Evolutionary conservation across 345 rosid species (phyloP).

Genomic region (Triadica sebifera): DNA sequence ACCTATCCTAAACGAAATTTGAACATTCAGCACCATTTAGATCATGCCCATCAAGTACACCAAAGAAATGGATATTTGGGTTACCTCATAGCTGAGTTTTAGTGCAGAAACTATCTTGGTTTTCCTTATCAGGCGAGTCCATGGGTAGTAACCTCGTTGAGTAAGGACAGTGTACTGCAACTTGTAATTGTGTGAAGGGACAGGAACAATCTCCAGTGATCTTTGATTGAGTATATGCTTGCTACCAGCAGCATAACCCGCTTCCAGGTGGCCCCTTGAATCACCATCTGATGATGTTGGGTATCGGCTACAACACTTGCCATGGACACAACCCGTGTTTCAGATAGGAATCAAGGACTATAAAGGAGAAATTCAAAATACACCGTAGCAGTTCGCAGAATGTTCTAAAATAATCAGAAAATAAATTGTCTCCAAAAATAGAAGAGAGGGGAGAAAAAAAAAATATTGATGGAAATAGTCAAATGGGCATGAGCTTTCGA

Average conservation of each 20-base stretch:
- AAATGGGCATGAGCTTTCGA: conserved; percentile 26
- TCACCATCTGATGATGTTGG: conserved; percentile 62
- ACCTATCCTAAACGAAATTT: conserved; percentile 65
- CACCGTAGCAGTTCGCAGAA: conserved; percentile 26
- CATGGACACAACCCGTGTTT: conserved; percentile 83
- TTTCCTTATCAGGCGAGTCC: conserved; percentile 75
- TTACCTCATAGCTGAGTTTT: conserved; percentile 72
- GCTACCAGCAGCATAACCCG: conserved; percentile 18
- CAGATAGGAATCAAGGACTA: conserved; percentile 6
- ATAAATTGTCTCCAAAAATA: background rate
- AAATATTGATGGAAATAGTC: conserved; percentile 13
- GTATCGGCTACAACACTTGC: conserved; percentile 72
- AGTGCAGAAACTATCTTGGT: conserved; percentile 84
- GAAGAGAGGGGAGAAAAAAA: conserved; percentile 7
- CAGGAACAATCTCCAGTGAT: conserved; percentile 54
- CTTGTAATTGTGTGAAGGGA: conserved; percentile 62
- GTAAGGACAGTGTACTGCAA: conserved; percentile 73
- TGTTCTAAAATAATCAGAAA: conserved; percentile 23
- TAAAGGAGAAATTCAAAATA: conserved; percentile 12
- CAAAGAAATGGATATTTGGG: conserved; percentile 87
- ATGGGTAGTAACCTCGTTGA: conserved; percentile 81
- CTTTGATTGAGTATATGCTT: conserved; percentile 56
- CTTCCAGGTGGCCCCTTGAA: conserved; percentile 34
- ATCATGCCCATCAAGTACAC: conserved; percentile 94
- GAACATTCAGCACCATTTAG: conserved; percentile 75